Conservation (phyloP, 1,284 basidiomycete species). For the Ganoderma leucocontextum region DNA sequence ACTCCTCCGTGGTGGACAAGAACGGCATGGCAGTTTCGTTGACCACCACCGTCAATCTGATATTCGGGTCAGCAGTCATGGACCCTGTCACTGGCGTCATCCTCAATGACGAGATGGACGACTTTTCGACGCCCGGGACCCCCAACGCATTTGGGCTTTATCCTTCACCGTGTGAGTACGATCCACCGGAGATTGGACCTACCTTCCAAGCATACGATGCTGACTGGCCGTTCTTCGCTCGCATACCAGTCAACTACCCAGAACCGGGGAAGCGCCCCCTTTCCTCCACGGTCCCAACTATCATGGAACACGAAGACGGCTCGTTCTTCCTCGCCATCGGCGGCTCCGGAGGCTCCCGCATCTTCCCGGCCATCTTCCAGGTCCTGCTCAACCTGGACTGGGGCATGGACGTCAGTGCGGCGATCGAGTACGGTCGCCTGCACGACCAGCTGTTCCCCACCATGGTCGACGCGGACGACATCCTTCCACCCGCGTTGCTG, state of each 20-base stretch:
- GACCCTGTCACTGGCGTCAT: slow-evolving; percentile 89
- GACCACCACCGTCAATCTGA: slow-evolving; percentile 87
- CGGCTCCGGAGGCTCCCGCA: slow-evolving; percentile 88
- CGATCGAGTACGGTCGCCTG: slow-evolving; percentile 89
- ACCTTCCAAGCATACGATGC: background rate
- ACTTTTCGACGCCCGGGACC: slow-evolving; percentile 85
- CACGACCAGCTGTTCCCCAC: slow-evolving; percentile 90
- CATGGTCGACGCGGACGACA: slow-evolving; percentile 69
- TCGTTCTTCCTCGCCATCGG: slow-evolving; percentile 80
- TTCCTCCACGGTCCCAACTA: slow-evolving; percentile 84
- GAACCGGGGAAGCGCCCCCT: slow-evolving; percentile 87
- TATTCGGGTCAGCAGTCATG: slow-evolving; percentile 90
- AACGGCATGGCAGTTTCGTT: slow-evolving; percentile 87
- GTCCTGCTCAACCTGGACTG: slow-evolving; percentile 83
- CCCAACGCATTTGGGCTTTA: slow-evolving; percentile 87
- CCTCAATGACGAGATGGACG: slow-evolving; percentile 94
- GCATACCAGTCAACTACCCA: slow-evolving; percentile 81
- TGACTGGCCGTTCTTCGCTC: background rate
- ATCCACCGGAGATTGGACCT: background rate
- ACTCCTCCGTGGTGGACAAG: slow-evolving; percentile 82
- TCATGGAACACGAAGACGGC: slow-evolving; percentile 80
- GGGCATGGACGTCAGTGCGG: slow-evolving; percentile 81
- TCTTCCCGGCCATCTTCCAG: slow-evolving; percentile 85
- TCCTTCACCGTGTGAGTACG: slow-evolving; percentile 81
- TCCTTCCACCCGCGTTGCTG: slow-evolving; percentile 62